Evolutionary conservation across 257 asterid genomes (phyloP), one percentile per base, ranked within the genome.

Genomic region (Solanum clarkiae): DNA sequence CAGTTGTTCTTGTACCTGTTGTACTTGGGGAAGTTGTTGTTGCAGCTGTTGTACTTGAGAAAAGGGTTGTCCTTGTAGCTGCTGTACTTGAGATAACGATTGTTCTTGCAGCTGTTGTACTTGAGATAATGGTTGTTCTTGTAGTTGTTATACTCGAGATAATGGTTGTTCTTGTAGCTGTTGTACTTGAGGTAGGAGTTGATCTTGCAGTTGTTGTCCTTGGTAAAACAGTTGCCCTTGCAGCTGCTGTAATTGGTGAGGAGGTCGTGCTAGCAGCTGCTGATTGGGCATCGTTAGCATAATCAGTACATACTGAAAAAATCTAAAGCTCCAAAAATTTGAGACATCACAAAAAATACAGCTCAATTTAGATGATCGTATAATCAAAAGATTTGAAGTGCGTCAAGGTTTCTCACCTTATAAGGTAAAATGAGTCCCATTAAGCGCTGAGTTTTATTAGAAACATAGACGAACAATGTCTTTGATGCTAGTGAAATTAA

Each of bases 401-500:
- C 29, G 82, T 79, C 17, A 16, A 79, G 45, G 65, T 16, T 16
- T 84, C 89, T 87, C 90, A 97, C 99, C 93, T 98, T 98, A 18
- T 11, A 1, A 17, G 99, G 97, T 72, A 97, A 93, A 87, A 95
- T 95, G 96, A 94, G 92, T 88, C 99, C 99, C 45, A 95, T 92
- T 90, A 97, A 87, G 85, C 98, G 96, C 85, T 87, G 88, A 3
- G 95, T 96, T 90, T 90, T 95, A 85, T 95, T 95, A 17, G 98
- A 91, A 82, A 92, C 98, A 18, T 97, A 92, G 68, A 97, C 93
- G 85, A 95, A 89, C 90, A 97, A 62, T 49, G 96, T 95, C 86
- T 94, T 98, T 56, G 98, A 95, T 82, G 99, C 98, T 80, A 97
- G 90, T 88, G 93, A 95, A 87, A 97, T 95, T 71, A 95, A 98